phyloP scores from a whole-genome alignment of 768 basidiomycete genomes.

The Russula vinacea region DNA sequence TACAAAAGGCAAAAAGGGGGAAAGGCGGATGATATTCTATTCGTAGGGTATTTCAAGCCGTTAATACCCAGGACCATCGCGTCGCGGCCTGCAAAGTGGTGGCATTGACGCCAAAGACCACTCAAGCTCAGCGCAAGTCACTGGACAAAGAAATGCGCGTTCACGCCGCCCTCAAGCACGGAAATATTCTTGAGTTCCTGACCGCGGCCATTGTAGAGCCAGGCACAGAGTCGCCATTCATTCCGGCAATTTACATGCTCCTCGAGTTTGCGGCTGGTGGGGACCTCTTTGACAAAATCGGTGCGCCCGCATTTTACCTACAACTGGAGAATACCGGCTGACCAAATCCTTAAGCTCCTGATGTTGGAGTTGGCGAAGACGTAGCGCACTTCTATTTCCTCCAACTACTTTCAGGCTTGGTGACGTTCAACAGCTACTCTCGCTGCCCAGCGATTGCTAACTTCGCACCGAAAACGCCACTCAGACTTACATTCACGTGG shows the following conservation, averaged over 20 bases:
- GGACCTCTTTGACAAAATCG: slow-evolving; percentile 97
- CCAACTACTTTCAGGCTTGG: slow-evolving; percentile 82
- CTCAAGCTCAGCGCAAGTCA: slow-evolving; percentile 68
- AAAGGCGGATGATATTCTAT: slow-evolving; percentile 3
- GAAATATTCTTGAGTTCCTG: slow-evolving; percentile 79
- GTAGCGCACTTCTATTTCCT: slow-evolving; percentile 88
- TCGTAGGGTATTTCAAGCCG: slow-evolving; percentile 77
- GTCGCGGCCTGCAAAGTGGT: slow-evolving; percentile 90
- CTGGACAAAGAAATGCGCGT: slow-evolving; percentile 92
- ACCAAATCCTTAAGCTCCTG: slow-evolving; percentile 59
- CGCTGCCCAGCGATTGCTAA: background rate
- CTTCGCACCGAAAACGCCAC: background rate
- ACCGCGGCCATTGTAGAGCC: slow-evolving; percentile 72
- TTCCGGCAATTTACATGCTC: slow-evolving; percentile 87
- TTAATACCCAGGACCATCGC: slow-evolving; percentile 58
- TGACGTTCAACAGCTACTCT: slow-evolving; percentile 37
- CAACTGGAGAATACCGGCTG: background rate
- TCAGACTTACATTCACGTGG: slow-evolving; percentile 78
- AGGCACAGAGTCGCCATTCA: slow-evolving; percentile 50
- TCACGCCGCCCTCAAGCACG: slow-evolving; percentile 74
- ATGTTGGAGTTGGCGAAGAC: slow-evolving; percentile 82
- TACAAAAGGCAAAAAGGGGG: background rate
- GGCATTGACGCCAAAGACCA: slow-evolving; percentile 56
- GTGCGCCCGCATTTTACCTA: slow-evolving; percentile 46
- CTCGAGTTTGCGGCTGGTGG: slow-evolving; percentile 91